Base-by-base conservation (phyloP, 441 rosid genomes). In the Populus hybrid region DNA sequence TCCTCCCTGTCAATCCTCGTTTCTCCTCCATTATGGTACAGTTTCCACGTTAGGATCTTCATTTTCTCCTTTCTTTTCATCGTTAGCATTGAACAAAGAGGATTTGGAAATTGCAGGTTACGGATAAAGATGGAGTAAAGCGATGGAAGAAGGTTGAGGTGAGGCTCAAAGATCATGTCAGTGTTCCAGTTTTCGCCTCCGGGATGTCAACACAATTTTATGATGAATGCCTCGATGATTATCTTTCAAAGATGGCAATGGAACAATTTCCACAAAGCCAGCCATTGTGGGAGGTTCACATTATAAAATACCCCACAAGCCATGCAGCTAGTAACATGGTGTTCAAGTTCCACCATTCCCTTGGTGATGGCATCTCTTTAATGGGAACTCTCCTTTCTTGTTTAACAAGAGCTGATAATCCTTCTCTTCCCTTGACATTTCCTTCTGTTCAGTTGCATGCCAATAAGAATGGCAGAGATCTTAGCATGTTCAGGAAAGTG, bases 331-430 rank as follows among this genome's bases (percentile, higher is more conserved):
- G 88, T 0, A 83, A 65, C 67, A 0, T 84, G 0, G 72, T 88
- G n/a, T 88, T 87, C 86, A 88, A 88, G 82, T 81, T 88, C 11
- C 89, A 88, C 73, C 90, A 87, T 66, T 80, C 91, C 0, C 83
- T 85, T 26, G 88, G 91, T 0, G 90, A 88, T 65, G 90, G 91
- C 7, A 85, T 64, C 46, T 87, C 91, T 74, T 79, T 88, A 19
- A 88, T 88, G 88, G 87, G 88, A 3, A 86, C 91, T 69, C 86
- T 88, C 18, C 86, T 88, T 72, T 87, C 91, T 57, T 84, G 86
- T 59, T 71, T 87, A 3, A 83, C 84, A 75, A 79, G 90, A 30
- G 84, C 82, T 2, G 90, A 88, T 2, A 50, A 84, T 8, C 89
- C 89, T 73, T 72, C 79, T 7, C 79, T 84, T 12, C 81, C 90